Conservation (phyloP, 225 moss, liverwort and hornwort genomes). For the Sphagnum tenellum region DNA sequence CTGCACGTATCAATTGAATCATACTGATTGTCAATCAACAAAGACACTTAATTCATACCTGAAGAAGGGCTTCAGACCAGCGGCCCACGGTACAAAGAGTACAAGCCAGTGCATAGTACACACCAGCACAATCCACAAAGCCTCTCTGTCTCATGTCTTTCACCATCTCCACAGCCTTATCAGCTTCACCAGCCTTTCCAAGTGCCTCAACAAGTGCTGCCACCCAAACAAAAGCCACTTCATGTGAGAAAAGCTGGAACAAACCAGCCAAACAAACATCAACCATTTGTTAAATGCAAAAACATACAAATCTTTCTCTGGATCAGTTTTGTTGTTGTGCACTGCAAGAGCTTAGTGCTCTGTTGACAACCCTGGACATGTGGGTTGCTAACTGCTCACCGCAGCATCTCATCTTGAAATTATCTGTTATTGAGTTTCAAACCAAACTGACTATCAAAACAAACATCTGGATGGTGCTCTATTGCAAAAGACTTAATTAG, state of each 20-base stretch:
- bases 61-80: constrained; percentile 65
- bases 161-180: constrained; percentile 64
- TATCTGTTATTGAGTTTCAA: too few relatives aligned
- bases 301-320: too few relatives aligned
- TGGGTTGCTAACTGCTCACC: too few relatives aligned
- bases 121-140: constrained; percentile 60
- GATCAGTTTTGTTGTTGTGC: too few relatives aligned
- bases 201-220: constrained; percentile 78
- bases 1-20: background rate
- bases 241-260: background rate
- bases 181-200: constrained; percentile 54
- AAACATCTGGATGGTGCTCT: too few relatives aligned
- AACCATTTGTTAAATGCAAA: too few relatives aligned
- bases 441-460: too few relatives aligned
- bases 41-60: constrained; percentile 30
- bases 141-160: constrained; percentile 85
- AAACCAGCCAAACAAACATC: too few relatives aligned
- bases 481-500: too few relatives aligned
- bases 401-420: too few relatives aligned
- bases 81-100: constrained; percentile 66
- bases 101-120: constrained; percentile 68
- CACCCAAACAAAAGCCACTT: constrained; percentile 4
- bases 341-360: too few relatives aligned
- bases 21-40: background rate
- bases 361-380: too few relatives aligned